phyloP scores from a whole-genome alignment of 192 early-diverging fungal genomes.

The Spizellomyces sp. region DNA sequence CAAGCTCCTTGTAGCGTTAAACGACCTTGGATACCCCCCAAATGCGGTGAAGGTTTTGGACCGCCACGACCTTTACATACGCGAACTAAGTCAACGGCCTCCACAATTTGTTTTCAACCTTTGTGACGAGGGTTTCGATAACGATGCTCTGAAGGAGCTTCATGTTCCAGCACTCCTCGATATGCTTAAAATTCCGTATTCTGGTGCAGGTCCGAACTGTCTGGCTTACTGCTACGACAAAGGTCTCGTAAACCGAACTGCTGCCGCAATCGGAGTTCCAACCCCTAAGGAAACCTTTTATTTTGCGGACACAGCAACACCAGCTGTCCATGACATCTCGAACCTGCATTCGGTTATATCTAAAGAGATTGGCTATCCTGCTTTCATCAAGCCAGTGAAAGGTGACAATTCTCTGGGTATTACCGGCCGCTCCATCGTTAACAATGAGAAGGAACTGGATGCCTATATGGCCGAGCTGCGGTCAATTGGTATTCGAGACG shows the following conservation, averaged over 20 bases:
- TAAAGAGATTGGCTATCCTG: constrained; percentile 48
- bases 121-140: constrained; percentile 60
- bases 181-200: constrained; percentile 50
- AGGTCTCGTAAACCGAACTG: constrained; percentile 56
- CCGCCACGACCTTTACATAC: constrained; percentile 31
- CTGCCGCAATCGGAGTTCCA: constrained; percentile 54
- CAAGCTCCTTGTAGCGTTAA: constrained; percentile 42
- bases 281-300: constrained; percentile 52
- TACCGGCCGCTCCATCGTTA: constrained; percentile 50
- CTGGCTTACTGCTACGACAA: constrained; percentile 61
- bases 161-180: constrained; percentile 60
- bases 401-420: constrained; percentile 65
- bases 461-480: constrained; percentile 47
- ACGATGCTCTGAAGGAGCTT: constrained; percentile 58
- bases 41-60: constrained; percentile 39
- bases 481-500: constrained; percentile 44
- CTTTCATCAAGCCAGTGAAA: constrained; percentile 60
- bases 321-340: constrained; percentile 20
- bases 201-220: constrained; percentile 60
- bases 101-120: constrained; percentile 54
- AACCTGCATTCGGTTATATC: constrained; percentile 29
- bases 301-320: constrained; percentile 31
- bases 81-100: constrained; percentile 20
- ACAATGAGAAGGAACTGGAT: constrained; percentile 38
- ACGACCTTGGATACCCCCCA: constrained; percentile 38